Evolutionary conservation across 2,329 filamentous ascomycete genomes (phyloP), one percentile per base, ranked within the genome.

Genomic region (Aureobasidium sp.): DNA sequence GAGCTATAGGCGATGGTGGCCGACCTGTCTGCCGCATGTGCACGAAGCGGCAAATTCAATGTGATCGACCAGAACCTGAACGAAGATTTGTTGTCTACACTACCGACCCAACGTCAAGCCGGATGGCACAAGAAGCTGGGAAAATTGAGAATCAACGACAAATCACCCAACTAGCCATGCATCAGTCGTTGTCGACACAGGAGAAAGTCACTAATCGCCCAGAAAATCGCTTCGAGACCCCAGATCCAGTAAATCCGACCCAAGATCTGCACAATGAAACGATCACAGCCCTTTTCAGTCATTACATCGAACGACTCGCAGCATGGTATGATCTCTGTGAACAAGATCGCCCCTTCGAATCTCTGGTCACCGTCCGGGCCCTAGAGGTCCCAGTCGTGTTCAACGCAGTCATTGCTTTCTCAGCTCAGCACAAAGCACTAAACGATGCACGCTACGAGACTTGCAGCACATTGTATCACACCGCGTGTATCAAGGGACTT

Each of bases 381-480:
- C 27, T 60, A 4, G 31, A 36, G 2, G 29, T 23, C 5, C n/a
- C 50, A 1, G 50, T 53, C 7, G 2, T 36, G 20, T 53, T 53
- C 20, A 15, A 36, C 8, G 29, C 50, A 9, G 23, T 53, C 20
- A 53, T 53, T 23, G 50, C 50, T 2, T 36, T 85, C 45, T 77
- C 83, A 3, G 81, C 82, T 0, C 79, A 81, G 67, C 81, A 83
- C 64, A 65, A 71, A 4, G 77, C 54, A 33, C 29, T 45, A 74
- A 68, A 75, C 77, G 54, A 79, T 76, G 1, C 72, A 74, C 1
- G 70, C 70, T 18, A 71, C 70, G 5, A 66, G 73, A 23, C 43
- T 55, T n/a, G 72, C 4, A 54, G 51, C 31, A 54, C 31, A 9
- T 23, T 54, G 4, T 40, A 40, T 27, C 51, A 54, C 13, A 40